Base-by-base conservation (phyloP, 805 yeast species). In the Candida oleophila region DNA sequence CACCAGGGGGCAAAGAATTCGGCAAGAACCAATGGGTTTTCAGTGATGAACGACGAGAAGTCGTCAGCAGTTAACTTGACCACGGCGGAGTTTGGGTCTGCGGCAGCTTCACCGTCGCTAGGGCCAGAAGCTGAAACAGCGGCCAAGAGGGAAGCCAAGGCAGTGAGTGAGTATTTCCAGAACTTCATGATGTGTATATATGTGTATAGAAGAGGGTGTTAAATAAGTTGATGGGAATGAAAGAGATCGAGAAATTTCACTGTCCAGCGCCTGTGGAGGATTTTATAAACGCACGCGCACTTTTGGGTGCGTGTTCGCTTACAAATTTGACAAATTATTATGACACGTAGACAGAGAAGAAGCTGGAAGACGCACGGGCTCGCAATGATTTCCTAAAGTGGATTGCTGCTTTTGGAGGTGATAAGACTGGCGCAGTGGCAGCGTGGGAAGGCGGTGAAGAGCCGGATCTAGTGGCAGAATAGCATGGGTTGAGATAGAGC, bases 1-100 rank as follows among this genome's bases (percentile, higher is more conserved):
- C 97, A 91, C 97, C 98, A 92, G 64, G 97, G 96, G 15, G 96
- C 96, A 65, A 85, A 89, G 69, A 89, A 89, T 69, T 89, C 96
- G 18, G 92, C 86, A 51, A 89, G 71, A 19, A 89, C 95, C 55
- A 91, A 75, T 32, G 89, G 87, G 72, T 91, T 86, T 46, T 77
- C 81, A 42, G 71, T 68, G 53, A 92, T 68, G 66, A 87, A 89
- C 14, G 74, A 65, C 47, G 78, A 78, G 64, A 88, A 92, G 49
- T 77, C 78, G 34, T 76, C 82, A 18, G 83, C 69, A 34, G 87
- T 80, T 53, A 92, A 78, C 64, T 87, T 82, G 55, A 89, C 89
- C 41, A 92, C 98, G 30, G 91, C 94, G 38, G 96, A 86, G 61
- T 87, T 89, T 49, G 83, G 84, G 50, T 86, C 83, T 32, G 95